phyloP scores from a whole-genome alignment of 1,284 basidiomycete genomes.

The Quambalaria eucalypti region DNA sequence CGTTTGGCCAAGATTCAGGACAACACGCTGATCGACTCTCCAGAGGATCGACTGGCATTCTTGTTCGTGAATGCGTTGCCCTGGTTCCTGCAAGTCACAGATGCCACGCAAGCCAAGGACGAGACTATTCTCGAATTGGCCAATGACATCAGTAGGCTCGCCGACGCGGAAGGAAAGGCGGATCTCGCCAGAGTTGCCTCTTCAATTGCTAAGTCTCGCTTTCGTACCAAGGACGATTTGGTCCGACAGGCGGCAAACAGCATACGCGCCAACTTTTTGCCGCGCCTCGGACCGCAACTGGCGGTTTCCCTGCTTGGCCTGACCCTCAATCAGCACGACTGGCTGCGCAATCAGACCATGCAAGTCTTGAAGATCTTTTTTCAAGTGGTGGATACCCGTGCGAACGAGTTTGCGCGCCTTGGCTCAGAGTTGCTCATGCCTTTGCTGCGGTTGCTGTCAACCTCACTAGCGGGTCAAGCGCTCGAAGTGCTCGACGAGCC shows the following conservation, averaged over 20 bases:
- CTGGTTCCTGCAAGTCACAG: slow-evolving; percentile 76
- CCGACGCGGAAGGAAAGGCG: slow-evolving; percentile 61
- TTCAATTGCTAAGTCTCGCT: slow-evolving; percentile 76
- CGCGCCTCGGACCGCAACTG: slow-evolving; percentile 59
- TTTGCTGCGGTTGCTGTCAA: slow-evolving; percentile 71
- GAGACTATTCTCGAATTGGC: slow-evolving; percentile 63
- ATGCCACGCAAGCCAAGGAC: slow-evolving; percentile 53
- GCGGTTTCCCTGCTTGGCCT: slow-evolving; percentile 74
- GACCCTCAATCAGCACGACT: slow-evolving; percentile 72
- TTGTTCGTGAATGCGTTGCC: slow-evolving; percentile 76
- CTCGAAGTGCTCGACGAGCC: slow-evolving; percentile 86
- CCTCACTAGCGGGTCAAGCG: slow-evolving; percentile 72
- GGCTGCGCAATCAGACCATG: slow-evolving; percentile 74
- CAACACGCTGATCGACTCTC: slow-evolving; percentile 64
- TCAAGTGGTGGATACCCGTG: slow-evolving; percentile 70
- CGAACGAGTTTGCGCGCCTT: slow-evolving; percentile 59
- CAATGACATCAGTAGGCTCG: slow-evolving; percentile 63
- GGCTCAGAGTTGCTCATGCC: slow-evolving; percentile 84
- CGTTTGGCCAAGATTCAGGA: slow-evolving; percentile 60
- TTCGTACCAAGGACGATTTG: slow-evolving; percentile 87
- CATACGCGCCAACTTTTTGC: slow-evolving; percentile 70
- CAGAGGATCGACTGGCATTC: slow-evolving; percentile 61
- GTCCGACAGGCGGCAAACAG: slow-evolving; percentile 76
- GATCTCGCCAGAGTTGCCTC: slow-evolving; percentile 77
- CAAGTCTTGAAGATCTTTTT: slow-evolving; percentile 81